phyloP scores from a whole-genome alignment of 176 grass and related monocot genomes.

The Alloteropsis semialata region DNA sequence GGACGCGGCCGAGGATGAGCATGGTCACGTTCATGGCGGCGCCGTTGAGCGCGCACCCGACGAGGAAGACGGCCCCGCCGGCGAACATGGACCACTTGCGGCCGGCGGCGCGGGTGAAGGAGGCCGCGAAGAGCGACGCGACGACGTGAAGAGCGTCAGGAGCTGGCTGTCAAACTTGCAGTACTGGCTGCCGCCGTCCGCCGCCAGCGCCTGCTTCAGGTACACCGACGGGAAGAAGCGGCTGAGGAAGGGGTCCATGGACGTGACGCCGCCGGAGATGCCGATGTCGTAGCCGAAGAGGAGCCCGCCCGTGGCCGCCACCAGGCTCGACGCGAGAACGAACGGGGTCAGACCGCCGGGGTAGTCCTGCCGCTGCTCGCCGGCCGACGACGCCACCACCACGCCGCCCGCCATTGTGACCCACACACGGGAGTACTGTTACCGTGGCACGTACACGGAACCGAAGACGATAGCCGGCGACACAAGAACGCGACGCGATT shows the following conservation, averaged over 20 bases:
- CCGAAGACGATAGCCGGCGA: not conserved
- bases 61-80: constrained; percentile 59
- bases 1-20: constrained; percentile 82
- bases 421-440: no score
- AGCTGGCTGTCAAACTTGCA: constrained; percentile 85
- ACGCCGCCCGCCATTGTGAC: not conserved
- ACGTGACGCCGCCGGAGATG: not conserved
- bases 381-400: not conserved
- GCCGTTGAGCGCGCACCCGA: constrained; percentile 58
- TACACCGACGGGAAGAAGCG: constrained; percentile 3
- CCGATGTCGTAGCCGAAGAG: constrained; percentile 15
- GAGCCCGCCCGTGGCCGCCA: not conserved
- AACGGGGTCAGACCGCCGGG: not conserved
- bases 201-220: constrained; percentile 8
- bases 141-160: constrained; percentile 56
- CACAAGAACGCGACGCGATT: not conserved
- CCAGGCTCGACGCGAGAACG: not conserved
- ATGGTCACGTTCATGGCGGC: constrained; percentile 48
- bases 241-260: constrained; percentile 3
- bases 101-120: constrained; percentile 49
- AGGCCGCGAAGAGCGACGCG: constrained; percentile 49
- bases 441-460: no score
- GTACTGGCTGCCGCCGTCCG: constrained; percentile 45
- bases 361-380: not conserved
- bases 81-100: constrained; percentile 76